phyloP scores from a whole-genome alignment of 768 basidiomycete genomes.

The Multifurca ochricompacta region DNA sequence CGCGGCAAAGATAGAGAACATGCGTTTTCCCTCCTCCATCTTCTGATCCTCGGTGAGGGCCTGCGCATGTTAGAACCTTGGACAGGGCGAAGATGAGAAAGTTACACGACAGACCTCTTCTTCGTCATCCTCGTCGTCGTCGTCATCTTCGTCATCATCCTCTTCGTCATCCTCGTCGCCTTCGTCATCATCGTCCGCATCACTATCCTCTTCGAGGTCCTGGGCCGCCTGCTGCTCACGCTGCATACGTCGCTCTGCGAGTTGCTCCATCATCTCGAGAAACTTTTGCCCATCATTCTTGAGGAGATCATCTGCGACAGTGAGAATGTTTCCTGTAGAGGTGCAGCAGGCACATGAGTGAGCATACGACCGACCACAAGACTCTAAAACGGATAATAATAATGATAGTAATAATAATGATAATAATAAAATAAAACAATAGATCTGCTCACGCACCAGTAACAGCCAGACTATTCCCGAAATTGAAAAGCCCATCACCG shows the following conservation, averaged over 20 bases:
- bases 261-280: constrained; percentile 99
- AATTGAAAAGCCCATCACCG: constrained; percentile 67
- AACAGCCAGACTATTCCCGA: constrained; percentile 78
- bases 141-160: constrained; percentile 44
- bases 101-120: constrained; percentile 22
- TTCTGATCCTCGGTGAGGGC: constrained; percentile 93
- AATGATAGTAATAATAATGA: no score
- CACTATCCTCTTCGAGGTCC: constrained; percentile 39
- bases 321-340: constrained; percentile 83
- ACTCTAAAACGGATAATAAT: no score
- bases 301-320: constrained; percentile 95
- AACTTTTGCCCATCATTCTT: constrained; percentile 99
- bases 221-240: constrained; percentile 64
- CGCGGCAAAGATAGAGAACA: constrained; percentile 99
- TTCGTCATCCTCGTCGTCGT: constrained; percentile 44
- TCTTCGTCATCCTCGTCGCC: constrained; percentile 44
- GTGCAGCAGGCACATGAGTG: constrained; percentile 21
- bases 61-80: constrained; percentile 30
- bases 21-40: constrained; percentile 98
- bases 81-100: constrained; percentile 7
- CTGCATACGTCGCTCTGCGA: constrained; percentile 89
- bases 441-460: constrained; percentile 44
- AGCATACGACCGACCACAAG: constrained; percentile 11
- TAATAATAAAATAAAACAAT: constrained; percentile 15
- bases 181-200: constrained; percentile 44